Evolutionary conservation across 805 yeast genomes (phyloP).

Genomic region (Hyphopichia homilentoma): DNA sequence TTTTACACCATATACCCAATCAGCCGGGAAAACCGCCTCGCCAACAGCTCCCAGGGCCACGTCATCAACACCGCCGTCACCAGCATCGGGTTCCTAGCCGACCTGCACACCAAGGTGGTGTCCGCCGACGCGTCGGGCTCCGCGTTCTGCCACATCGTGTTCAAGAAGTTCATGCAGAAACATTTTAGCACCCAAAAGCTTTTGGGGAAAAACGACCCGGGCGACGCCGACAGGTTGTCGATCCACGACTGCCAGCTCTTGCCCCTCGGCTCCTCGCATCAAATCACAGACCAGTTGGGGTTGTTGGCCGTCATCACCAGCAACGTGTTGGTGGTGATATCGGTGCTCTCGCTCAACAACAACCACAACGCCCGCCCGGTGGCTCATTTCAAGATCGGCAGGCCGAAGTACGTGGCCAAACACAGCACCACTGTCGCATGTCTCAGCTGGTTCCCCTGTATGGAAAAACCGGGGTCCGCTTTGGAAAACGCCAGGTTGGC

Average conservation of each 20-base stretch:
- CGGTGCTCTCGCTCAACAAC: constrained; percentile 46
- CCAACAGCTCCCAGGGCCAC: constrained; percentile 27
- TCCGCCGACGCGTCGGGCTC: constrained; percentile 35
- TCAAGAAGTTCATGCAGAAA: constrained; percentile 52
- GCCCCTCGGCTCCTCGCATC: constrained; percentile 58
- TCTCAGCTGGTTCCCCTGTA: constrained; percentile 62
- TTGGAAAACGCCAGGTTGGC: constrained; percentile 46
- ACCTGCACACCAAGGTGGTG: constrained; percentile 24
- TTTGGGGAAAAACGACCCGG: constrained; percentile 42
- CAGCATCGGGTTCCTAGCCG: constrained; percentile 24
- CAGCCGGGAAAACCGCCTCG: constrained; percentile 19
- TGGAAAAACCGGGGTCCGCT: constrained; percentile 20
- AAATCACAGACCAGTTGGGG: constrained; percentile 55
- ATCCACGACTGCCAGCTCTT: constrained; percentile 39
- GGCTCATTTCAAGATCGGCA: constrained; percentile 53
- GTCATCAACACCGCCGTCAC: constrained; percentile 19
- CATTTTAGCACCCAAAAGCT: constrained; percentile 46
- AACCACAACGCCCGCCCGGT: constrained; percentile 20
- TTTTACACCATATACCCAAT: constrained; percentile 33
- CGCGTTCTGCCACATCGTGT: constrained; percentile 61
- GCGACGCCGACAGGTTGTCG: constrained; percentile 10
- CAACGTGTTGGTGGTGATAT: constrained; percentile 46
- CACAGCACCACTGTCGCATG: constrained; percentile 14
- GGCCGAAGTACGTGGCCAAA: constrained; percentile 32
- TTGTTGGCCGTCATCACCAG: constrained; percentile 59